Evolutionary conservation across 345 rosid genomes (phyloP).

Genomic region (Nephelium lappaceum): DNA sequence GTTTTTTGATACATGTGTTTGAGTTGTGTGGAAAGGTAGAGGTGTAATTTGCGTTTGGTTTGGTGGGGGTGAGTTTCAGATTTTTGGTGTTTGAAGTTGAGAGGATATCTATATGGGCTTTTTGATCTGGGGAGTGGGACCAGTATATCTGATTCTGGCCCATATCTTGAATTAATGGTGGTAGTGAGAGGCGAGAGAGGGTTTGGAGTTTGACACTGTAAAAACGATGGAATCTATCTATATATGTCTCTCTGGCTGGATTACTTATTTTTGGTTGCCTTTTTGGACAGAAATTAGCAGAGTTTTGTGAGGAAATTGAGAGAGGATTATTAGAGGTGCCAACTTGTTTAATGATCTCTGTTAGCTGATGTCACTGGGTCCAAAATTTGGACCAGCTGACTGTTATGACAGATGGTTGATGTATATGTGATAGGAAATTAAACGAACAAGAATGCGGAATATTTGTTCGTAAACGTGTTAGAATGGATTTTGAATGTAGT

Average conservation of each 20-base stretch:
- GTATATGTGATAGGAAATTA: not conserved
- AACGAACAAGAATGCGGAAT: not conserved
- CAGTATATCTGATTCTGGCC: constrained; percentile 51
- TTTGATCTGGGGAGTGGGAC: constrained; percentile 65
- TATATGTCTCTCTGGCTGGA: constrained; percentile 14
- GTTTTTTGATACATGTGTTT: not conserved
- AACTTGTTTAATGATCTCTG: not conserved
- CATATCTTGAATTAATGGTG: constrained; percentile 43
- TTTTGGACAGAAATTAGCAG: constrained; percentile 20
- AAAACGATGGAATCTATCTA: constrained; percentile 35
- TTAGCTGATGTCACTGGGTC: constrained; percentile 23
- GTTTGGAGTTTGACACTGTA: constrained; percentile 37
- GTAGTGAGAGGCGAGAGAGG: constrained; percentile 24
- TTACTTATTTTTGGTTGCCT: constrained; percentile 29
- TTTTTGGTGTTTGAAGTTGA: constrained; percentile 23
- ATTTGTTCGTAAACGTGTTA: not conserved
- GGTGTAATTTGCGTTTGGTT: not conserved
- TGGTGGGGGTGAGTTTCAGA: constrained; percentile 4
- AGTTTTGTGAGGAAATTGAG: constrained; percentile 13
- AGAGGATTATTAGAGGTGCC: not conserved
- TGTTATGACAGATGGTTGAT: not conserved
- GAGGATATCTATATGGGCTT: constrained; percentile 37
- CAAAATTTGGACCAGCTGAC: constrained; percentile 11
- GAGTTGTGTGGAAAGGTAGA: constrained; percentile 15
- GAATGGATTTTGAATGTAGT: not conserved